Conservation (phyloP, 169 alveolate genomes). For the Plasmodium vinckei region DNA sequence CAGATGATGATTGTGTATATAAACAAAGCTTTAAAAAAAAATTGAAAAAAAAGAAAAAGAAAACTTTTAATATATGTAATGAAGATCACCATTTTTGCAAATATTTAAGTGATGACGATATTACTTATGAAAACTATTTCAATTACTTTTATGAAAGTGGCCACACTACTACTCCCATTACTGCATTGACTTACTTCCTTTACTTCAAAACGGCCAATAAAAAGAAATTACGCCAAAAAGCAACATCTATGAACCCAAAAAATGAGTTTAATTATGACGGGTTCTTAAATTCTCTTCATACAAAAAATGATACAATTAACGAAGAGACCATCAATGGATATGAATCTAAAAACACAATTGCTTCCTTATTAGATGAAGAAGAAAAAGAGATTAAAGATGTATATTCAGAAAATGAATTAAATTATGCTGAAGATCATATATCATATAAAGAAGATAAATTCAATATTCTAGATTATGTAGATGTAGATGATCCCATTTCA, state of each 20-base stretch:
- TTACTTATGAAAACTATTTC: constrained; percentile 39
- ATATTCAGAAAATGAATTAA: too few relatives aligned
- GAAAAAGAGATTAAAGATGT: too few relatives aligned
- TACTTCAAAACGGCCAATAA: constrained; percentile 42
- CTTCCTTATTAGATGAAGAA: too few relatives aligned
- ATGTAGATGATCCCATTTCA: not conserved
- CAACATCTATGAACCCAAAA: constrained; percentile 8
- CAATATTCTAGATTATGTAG: too few relatives aligned
- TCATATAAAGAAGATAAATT: too few relatives aligned
- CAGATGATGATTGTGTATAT: constrained; percentile 46
- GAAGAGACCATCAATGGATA: not conserved
- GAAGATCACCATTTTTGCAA: constrained; percentile 21
- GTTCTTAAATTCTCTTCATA: constrained; percentile 21
- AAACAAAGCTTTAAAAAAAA: not conserved
- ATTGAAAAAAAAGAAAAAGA: constrained; percentile 4
- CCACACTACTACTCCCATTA: not conserved
- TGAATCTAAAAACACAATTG: not conserved
- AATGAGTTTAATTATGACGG: constrained; percentile 21
- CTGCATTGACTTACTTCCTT: constrained; percentile 17
- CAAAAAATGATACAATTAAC: not conserved
- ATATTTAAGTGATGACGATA: constrained; percentile 67
- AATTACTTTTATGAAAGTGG: constrained; percentile 18
- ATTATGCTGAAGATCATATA: too few relatives aligned
- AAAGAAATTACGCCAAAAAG: constrained; percentile 18
- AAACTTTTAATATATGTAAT: too few relatives aligned